A percentile compares a stretch with the other conserved stretches of the same genome.
Evolutionary conservation across 768 basidiomycete species (phyloP).

Genomic region (Suillus sp.): DNA sequence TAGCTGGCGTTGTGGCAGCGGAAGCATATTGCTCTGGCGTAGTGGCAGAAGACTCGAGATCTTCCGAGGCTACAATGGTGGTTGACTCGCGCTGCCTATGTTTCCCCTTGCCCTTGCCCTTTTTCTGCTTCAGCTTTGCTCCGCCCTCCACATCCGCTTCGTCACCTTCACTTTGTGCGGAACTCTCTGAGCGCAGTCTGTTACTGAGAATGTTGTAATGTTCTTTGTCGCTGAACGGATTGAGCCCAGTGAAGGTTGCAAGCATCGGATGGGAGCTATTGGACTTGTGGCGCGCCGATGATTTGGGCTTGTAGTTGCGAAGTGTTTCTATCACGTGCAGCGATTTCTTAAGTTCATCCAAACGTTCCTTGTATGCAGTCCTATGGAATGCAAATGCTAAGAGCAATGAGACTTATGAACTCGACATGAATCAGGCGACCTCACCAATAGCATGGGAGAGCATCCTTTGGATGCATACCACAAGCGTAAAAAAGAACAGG

Average conservation of each 20-base stretch:
- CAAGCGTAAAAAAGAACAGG: slow-evolving; percentile 71
- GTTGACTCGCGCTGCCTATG: slow-evolving; percentile 16
- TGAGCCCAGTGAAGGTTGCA: slow-evolving; percentile 30
- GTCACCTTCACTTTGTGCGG: slow-evolving; percentile 28
- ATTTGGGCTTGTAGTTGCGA: slow-evolving; percentile 61
- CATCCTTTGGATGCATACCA: slow-evolving; percentile 65
- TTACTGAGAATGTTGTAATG: slow-evolving; percentile 39
- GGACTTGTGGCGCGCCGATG: slow-evolving; percentile 22
- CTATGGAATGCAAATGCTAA: slow-evolving; percentile 74
- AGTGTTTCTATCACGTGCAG: slow-evolving; percentile 67
- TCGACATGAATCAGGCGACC: not conserved
- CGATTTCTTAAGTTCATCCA: slow-evolving; percentile 55
- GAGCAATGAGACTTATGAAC: slow-evolving; percentile 5
- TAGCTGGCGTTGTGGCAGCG: slow-evolving; percentile 2
- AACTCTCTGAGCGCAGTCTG: slow-evolving; percentile 31
- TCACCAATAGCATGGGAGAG: slow-evolving; percentile 64
- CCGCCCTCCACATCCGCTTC: slow-evolving; percentile 34
- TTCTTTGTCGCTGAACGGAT: slow-evolving; percentile 50
- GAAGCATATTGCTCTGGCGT: slow-evolving; percentile 8
- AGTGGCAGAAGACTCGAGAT: slow-evolving; percentile 17
- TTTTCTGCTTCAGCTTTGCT: slow-evolving; percentile 23
- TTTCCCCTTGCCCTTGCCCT: slow-evolving; percentile 37
- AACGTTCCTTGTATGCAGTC: slow-evolving; percentile 75
- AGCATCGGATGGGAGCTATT: slow-evolving; percentile 47
- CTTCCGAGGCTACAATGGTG: slow-evolving; percentile 11